Evolutionary conservation across 352 stramenopile genomes (phyloP).

Genomic region (Globisporangium radiosum): DNA sequence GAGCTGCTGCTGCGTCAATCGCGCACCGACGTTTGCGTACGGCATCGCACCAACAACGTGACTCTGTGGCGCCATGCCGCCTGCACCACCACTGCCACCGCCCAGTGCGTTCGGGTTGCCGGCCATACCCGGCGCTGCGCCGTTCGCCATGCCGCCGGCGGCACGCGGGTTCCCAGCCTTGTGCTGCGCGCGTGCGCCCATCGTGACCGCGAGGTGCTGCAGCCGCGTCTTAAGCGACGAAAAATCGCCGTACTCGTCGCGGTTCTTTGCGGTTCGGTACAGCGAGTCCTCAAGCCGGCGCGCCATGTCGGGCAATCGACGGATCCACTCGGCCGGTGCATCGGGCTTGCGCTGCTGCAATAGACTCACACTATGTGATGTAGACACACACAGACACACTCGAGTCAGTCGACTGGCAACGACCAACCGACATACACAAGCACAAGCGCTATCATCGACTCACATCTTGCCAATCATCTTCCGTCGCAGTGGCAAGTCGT

Average conservation of each 20-base stretch:
- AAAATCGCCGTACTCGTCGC: slow-evolving; percentile 96
- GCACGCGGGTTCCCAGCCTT: slow-evolving; percentile 53
- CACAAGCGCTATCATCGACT: slow-evolving; percentile 8
- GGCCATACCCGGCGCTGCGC: slow-evolving; percentile 32
- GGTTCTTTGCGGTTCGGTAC: slow-evolving; percentile 89
- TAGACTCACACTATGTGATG: slow-evolving; percentile 80
- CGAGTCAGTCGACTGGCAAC: not conserved
- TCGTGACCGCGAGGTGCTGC: slow-evolving; percentile 93
- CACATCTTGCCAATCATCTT: slow-evolving; percentile 92
- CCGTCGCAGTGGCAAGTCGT: slow-evolving; percentile 73
- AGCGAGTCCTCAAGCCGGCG: slow-evolving; percentile 96
- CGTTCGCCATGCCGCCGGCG: slow-evolving; percentile 24
- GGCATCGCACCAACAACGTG: slow-evolving; percentile 67
- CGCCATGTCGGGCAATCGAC: slow-evolving; percentile 97
- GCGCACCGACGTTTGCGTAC: slow-evolving; percentile 45
- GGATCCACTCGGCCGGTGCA: slow-evolving; percentile 95
- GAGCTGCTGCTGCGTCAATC: slow-evolving; percentile 79
- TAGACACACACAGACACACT: slow-evolving; percentile 4
- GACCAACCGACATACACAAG: too few species aligned
- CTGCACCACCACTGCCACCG: not conserved
- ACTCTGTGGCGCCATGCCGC: slow-evolving; percentile 52
- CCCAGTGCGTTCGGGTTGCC: slow-evolving; percentile 38
- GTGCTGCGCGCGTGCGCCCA: slow-evolving; percentile 78
- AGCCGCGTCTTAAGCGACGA: slow-evolving; percentile 94
- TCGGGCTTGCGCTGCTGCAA: slow-evolving; percentile 96